These are phyloP conservation scores for Exserohilum turcica DNA, from an alignment of 2,329 filamentous ascomycete species.

Conservation along the genomic window DNA sequence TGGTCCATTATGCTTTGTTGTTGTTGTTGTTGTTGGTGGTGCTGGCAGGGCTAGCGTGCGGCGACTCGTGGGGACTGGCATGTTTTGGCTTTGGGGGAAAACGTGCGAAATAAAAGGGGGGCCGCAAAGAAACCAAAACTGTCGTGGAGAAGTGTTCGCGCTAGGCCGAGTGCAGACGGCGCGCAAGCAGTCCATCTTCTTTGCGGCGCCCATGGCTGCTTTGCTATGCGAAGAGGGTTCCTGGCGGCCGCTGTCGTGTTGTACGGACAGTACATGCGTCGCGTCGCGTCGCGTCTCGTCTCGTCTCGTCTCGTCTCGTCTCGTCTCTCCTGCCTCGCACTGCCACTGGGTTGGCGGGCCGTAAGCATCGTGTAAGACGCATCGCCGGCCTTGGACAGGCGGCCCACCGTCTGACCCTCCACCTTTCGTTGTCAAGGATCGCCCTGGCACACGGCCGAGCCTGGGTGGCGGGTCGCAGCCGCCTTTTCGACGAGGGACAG, in stretches of 20 bases:
- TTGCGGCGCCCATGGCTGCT: slow-evolving; percentile 3
- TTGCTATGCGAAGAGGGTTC: neutral
- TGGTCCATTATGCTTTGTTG: too few species aligned
- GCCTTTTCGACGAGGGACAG: slow-evolving; percentile 6
- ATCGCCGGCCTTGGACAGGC: slow-evolving; percentile 1
- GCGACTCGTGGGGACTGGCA: slow-evolving; percentile 5
- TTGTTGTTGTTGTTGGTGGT: slow-evolving; percentile 4
- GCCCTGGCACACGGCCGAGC: slow-evolving; percentile 12
- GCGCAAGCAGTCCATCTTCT: neutral
- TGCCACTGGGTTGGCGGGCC: slow-evolving; percentile 1
- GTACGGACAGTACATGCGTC: too few species aligned
- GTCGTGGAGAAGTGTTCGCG: slow-evolving; percentile 9
- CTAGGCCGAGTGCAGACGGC: slow-evolving; percentile 2
- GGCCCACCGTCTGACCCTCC: neutral
- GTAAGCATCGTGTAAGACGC: neutral
- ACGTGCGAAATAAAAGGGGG: slow-evolving; percentile 12
- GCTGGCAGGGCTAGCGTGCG: slow-evolving; percentile 2
- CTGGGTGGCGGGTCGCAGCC: slow-evolving; percentile 6
- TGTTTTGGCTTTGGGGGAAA: slow-evolving; percentile 1
- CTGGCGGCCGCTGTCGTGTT: neutral
- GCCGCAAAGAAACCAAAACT: slow-evolving; percentile 1
- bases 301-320: too few species aligned
- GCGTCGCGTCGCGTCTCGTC: too few species aligned
- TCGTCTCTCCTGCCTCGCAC: neutral
- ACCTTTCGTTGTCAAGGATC: slow-evolving; percentile 4